phyloP scores from a whole-genome alignment of 2,329 filamentous ascomycete species.

The Tolypocladium pustulatum region DNA sequence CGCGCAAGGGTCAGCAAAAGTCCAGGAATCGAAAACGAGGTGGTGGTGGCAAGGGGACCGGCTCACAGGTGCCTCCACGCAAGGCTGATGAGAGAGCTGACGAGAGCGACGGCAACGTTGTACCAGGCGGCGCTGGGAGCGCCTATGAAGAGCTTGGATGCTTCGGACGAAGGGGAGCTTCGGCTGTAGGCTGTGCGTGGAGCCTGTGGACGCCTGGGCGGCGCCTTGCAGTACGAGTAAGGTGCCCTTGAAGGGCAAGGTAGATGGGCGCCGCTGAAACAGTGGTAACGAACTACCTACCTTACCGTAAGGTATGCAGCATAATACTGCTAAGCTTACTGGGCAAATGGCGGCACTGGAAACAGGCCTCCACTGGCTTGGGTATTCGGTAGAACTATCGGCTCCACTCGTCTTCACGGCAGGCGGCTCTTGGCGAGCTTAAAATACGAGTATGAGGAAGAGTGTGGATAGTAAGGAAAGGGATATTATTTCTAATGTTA shows the following conservation, averaged over 20 bases:
- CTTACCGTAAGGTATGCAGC: too few relatives aligned
- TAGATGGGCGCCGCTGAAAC: neutral
- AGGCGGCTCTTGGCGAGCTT: neutral
- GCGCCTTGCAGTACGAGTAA: neutral
- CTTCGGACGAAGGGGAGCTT: constrained; percentile 1
- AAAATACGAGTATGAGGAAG: neutral
- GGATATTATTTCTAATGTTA: too few relatives aligned
- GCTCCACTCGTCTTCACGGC: neutral
- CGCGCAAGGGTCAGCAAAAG: neutral
- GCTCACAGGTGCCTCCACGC: neutral
- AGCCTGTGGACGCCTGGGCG: neutral
- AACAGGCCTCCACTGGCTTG: too few relatives aligned
- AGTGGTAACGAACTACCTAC: too few relatives aligned
- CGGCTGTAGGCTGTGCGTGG: neutral
- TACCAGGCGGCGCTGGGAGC: neutral
- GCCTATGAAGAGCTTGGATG: neutral
- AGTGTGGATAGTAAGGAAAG: neutral
- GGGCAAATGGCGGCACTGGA: neutral
- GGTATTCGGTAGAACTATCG: neutral
- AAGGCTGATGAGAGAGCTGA: neutral
- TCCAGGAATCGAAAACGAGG: neutral
- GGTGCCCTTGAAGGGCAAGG: too few relatives aligned
- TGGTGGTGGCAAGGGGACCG: neutral
- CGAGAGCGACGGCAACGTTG: neutral
- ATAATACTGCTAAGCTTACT: neutral